A percentile compares a stretch with the other conserved stretches of the same genome.
These are phyloP conservation scores for Botrytis medusae DNA, from an alignment of 2,329 filamentous ascomycete genomes.

Conservation along the genomic window DNA sequence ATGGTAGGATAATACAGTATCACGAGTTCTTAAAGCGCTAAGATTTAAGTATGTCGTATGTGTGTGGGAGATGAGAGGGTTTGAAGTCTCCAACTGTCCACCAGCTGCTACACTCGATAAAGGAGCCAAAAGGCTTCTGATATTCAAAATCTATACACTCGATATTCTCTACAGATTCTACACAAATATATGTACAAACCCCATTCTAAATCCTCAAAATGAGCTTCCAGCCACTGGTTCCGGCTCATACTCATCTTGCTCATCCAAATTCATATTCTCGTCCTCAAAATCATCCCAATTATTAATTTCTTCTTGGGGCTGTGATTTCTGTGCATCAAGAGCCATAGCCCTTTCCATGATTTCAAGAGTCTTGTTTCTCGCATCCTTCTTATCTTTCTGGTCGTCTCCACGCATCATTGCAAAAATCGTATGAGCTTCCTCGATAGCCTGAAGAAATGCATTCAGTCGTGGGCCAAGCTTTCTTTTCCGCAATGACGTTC, in stretches of 20 bases:
- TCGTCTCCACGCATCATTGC: slow-evolving; percentile 24
- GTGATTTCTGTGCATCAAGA: slow-evolving; percentile 23
- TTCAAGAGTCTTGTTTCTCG: slow-evolving; percentile 29
- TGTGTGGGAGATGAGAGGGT: neutral
- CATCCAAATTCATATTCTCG: neutral
- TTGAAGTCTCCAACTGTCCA: neutral
- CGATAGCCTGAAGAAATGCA: slow-evolving; percentile 24
- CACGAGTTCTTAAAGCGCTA: neutral
- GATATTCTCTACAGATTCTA: neutral
- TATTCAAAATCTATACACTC: slow-evolving; percentile 11
- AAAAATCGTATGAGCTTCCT: slow-evolving; percentile 23
- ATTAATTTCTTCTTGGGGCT: neutral
- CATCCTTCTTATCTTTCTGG: slow-evolving; percentile 21
- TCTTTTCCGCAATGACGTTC: neutral
- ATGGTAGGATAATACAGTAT: neutral
- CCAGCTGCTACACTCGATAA: neutral
- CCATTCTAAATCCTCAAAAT: neutral
- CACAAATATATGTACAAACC: neutral
- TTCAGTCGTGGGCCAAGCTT: neutral
- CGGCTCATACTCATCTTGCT: neutral
- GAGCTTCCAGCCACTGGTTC: neutral
- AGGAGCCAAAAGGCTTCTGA: neutral
- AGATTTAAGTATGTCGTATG: neutral
- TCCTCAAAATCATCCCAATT: neutral
- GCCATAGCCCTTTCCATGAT: slow-evolving; percentile 36